phyloP scores from a whole-genome alignment of 805 yeast genomes.

The Wickerhamiella occidentalis region DNA sequence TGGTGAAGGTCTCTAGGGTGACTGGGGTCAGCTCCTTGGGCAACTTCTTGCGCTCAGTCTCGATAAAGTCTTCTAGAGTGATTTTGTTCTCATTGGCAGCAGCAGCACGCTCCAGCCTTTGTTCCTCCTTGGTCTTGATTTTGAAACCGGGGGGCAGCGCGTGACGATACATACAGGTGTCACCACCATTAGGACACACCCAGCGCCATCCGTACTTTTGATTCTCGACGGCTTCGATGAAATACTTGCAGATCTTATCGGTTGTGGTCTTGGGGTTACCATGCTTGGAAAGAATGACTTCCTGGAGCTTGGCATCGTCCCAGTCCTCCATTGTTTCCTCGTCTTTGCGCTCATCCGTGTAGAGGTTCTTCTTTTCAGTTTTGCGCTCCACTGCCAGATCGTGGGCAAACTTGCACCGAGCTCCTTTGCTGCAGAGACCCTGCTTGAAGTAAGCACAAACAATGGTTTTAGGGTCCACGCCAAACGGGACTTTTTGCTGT shows the following conservation, averaged over 20 bases:
- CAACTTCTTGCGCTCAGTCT: constrained; percentile 77
- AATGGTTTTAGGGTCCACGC: constrained; percentile 93
- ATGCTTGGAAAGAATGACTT: constrained; percentile 78
- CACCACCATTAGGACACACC: constrained; percentile 92
- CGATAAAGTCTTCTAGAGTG: constrained; percentile 90
- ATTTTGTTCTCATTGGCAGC: constrained; percentile 76
- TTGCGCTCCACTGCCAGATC: constrained; percentile 77
- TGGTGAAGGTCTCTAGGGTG: constrained; percentile 61
- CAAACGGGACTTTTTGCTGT: constrained; percentile 82
- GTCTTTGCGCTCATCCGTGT: constrained; percentile 66
- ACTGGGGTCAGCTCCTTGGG: constrained; percentile 73
- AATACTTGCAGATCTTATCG: constrained; percentile 84
- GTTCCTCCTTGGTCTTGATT: constrained; percentile 92
- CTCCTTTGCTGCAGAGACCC: constrained; percentile 57
- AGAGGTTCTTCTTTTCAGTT: constrained; percentile 80
- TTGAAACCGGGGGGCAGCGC: constrained; percentile 95
- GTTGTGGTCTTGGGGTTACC: constrained; percentile 87
- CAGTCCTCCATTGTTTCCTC: constrained; percentile 87
- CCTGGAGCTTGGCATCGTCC: constrained; percentile 92
- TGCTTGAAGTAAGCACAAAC: constrained; percentile 82
- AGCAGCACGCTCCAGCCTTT: constrained; percentile 76
- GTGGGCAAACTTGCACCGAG: constrained; percentile 83
- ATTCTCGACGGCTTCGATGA: constrained; percentile 93
- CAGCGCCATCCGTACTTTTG: constrained; percentile 99
- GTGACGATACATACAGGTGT: constrained; percentile 86